phyloP scores from a whole-genome alignment of 345 rosid genomes.

The Dovyalis caffra region DNA sequence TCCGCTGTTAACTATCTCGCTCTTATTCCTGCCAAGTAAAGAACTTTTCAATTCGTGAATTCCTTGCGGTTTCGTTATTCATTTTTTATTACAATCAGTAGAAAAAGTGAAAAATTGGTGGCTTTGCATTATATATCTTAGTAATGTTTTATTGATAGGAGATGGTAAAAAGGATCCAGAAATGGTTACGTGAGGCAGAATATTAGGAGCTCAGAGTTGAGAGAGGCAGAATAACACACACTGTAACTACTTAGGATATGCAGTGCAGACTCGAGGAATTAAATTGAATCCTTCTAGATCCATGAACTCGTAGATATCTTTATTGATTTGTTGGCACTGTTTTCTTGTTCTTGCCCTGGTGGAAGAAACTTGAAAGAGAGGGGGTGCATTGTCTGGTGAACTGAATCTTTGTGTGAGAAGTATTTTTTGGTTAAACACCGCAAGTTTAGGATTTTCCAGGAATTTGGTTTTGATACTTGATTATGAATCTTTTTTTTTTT shows the following conservation, averaged over 20 bases:
- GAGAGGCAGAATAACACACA: no score
- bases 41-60: background rate
- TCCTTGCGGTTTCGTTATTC: background rate
- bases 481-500: background rate
- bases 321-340: background rate
- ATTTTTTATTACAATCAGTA: background rate
- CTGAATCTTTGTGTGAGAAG: background rate
- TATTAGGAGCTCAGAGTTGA: background rate
- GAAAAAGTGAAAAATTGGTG: background rate
- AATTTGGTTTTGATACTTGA: background rate
- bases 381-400: background rate
- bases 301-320: background rate
- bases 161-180: background rate
- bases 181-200: background rate
- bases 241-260: background rate
- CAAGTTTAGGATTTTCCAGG: background rate
- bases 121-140: background rate
- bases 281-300: background rate
- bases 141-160: background rate
- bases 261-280: background rate
- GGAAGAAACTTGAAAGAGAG: background rate
- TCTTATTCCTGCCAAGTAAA: conserved; percentile 85
- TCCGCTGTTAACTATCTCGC: conserved; percentile 67
- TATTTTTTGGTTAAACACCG: background rate
- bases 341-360: background rate